Evolutionary conservation across 331 rosid species (phyloP).

Genomic region (Cydonia oblonga): DNA sequence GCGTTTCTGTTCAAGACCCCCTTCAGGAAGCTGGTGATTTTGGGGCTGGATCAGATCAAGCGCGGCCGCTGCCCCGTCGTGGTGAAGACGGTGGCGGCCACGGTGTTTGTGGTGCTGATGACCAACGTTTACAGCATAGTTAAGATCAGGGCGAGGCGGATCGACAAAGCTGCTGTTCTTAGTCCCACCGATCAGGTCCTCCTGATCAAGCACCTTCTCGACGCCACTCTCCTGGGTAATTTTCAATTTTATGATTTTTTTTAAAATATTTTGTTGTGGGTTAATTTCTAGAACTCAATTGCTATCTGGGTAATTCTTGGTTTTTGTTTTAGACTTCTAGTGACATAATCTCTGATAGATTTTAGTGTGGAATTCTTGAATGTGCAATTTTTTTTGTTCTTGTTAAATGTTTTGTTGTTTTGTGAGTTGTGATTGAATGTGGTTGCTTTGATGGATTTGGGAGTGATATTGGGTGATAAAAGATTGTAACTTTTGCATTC

Average conservation of each 20-base stretch:
- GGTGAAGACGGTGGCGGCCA: constrained; percentile 63
- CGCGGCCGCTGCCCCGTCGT: constrained; percentile 76
- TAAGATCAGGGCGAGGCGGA: constrained; percentile 51
- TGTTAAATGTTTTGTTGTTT: not conserved
- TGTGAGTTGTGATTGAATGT: not conserved
- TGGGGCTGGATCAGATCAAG: constrained; percentile 71
- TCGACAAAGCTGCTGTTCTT: constrained; percentile 34
- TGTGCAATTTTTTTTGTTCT: not conserved
- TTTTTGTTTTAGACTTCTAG: not conserved
- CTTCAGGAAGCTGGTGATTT: constrained; percentile 60
- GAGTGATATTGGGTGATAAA: not conserved
- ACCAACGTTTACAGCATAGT: constrained; percentile 49
- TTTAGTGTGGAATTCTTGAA: not conserved
- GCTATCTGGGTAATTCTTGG: not conserved
- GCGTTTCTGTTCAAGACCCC: constrained; percentile 76
- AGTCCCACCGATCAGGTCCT: constrained; percentile 96
- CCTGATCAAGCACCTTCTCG: constrained; percentile 66
- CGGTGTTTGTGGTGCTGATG: constrained; percentile 33
- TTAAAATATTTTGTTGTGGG: not conserved
- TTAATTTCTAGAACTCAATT: not conserved
- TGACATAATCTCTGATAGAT: not conserved
- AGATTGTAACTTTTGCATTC: not conserved
- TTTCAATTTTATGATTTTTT: not conserved
- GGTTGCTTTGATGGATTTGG: not conserved
- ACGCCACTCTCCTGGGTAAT: constrained; percentile 84